Base-by-base conservation (phyloP, 2,329 filamentous ascomycete genomes). In the Neofusicoccum sp. region DNA sequence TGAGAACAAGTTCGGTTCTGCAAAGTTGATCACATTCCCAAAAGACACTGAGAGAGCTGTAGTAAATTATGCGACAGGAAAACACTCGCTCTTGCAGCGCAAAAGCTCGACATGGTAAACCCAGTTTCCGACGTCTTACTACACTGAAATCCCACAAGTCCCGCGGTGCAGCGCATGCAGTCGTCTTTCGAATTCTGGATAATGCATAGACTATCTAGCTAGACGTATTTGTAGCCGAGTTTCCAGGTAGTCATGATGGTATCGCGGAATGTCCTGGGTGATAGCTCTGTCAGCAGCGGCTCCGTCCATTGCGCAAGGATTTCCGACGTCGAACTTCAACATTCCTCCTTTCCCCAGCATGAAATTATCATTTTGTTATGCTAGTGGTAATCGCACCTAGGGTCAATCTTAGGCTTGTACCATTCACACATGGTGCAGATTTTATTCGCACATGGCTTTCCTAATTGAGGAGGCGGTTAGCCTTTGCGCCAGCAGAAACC, bases 161-260 rank as follows among this genome's bases (percentile, higher is more conserved):
- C 9, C 49, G 24, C 12, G 49, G 49, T 5, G 49, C 49, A n/a
- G 41, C 41, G 36, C 26, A 38, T 36, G 49, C 59, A 58, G 16
- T 65, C 61, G 6, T 56, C 57, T 9, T 45, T 30, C 8, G 63
- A 48, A 14, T 63, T 49, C 34, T 65, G 63, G 20, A 65, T 24
- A 45, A 65, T 65, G 38, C 63, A 65, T 3, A 65, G 61, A 16
- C 63, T 40, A 16, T 65, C 63, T 2, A 65, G 63, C 63, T 63
- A 65, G 16, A 65, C 38, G 28, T 63, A 65, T 28, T 28, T 31
- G 11, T 53, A 31, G 11, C 49, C 41, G 16, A 64, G 47, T 4
- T 11, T 16, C 1, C 38, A 43, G 7, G 56, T 49, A n/a, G 61
- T 43, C 6, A 34, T 16, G 16, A 65, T 61, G 5, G 63, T 60